A percentile compares a stretch with the other conserved stretches of the same genome.
phyloP scores from a whole-genome alignment of 2,329 filamentous ascomycete genomes.

The Cryphonectria japonica region DNA sequence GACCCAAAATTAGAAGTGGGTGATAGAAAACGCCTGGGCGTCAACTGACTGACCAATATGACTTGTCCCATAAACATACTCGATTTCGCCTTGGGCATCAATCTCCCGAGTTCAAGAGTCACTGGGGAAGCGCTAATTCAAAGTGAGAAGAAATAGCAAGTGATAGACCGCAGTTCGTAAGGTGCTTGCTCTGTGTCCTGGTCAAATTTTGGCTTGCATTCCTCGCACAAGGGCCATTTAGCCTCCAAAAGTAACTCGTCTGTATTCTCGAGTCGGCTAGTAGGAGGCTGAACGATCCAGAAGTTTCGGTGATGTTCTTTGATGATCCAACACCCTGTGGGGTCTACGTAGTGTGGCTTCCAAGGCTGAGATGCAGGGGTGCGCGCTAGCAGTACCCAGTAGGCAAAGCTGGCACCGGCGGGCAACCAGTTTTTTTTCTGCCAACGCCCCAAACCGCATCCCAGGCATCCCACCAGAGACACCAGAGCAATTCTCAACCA shows the following conservation, averaged over 20 bases:
- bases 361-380: slow-evolving; percentile 4
- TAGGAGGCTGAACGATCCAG: slow-evolving; percentile 8
- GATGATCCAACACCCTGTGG: slow-evolving; percentile 5
- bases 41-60: not conserved
- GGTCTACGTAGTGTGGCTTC: not conserved
- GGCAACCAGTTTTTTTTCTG: slow-evolving; percentile 22
- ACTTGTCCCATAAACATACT: too few relatives aligned
- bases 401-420: slow-evolving; percentile 10
- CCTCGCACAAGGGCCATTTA: not conserved
- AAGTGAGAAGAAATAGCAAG: not conserved
- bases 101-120: not conserved
- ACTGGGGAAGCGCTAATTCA: not conserved
- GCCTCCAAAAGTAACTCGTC: not conserved
- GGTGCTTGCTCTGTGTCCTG: not conserved
- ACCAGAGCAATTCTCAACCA: not conserved
- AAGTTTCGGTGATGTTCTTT: slow-evolving; percentile 15
- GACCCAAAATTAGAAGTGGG: slow-evolving; percentile 2
- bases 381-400: slow-evolving; percentile 11
- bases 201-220: not conserved
- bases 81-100: not conserved
- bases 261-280: not conserved
- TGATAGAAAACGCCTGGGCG: slow-evolving; percentile 8
- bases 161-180: not conserved
- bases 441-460: not conserved
- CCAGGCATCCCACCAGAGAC: slow-evolving; percentile 10